Percentiles rank a stretch among this genome's conserved stretches.
These are phyloP conservation scores for Chrysanthemum seticuspe DNA, from an alignment of 129 eudicot species.

Conservation along the genomic window DNA sequence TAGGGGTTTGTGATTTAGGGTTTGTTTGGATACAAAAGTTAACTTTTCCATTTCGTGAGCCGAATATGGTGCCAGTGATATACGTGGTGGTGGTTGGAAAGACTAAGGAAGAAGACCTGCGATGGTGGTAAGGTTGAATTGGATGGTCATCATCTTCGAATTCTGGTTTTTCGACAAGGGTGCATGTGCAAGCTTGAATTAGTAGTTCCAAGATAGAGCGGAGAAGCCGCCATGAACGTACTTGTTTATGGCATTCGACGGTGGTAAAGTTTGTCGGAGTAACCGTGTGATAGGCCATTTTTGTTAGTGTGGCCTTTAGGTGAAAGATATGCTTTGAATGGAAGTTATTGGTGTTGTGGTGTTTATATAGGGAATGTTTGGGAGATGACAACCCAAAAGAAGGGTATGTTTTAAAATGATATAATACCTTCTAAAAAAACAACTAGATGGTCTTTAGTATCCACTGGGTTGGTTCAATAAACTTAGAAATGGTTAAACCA, in stretches of 20 bases:
- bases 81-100: conserved; percentile 35
- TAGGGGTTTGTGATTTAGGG: conserved; percentile 50
- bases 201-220: conserved; percentile 63
- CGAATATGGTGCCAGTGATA: conserved; percentile 69
- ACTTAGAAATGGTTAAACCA: not conserved
- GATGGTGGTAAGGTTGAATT: conserved; percentile 21
- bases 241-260: conserved; percentile 88
- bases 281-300: conserved; percentile 41
- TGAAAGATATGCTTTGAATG: conserved; percentile 11
- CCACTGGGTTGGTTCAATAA: conserved; percentile 2
- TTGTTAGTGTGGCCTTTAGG: not conserved
- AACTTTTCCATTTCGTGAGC: conserved; percentile 62
- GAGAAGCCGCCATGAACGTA: conserved; percentile 88
- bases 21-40: conserved; percentile 68
- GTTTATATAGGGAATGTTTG: conserved; percentile 41
- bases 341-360: conserved; percentile 29
- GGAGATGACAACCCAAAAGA: conserved; percentile 10
- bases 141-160: conserved; percentile 12
- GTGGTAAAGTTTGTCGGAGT: conserved; percentile 52
- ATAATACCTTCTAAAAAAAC: not conserved
- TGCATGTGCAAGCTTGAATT: conserved; percentile 68
- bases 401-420: conserved; percentile 7
- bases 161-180: conserved; percentile 38
- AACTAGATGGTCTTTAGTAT: conserved; percentile 1
- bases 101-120: conserved; percentile 27